Evolutionary conservation across 768 basidiomycete genomes (phyloP).

Genomic region (Strobilomyces confusus): DNA sequence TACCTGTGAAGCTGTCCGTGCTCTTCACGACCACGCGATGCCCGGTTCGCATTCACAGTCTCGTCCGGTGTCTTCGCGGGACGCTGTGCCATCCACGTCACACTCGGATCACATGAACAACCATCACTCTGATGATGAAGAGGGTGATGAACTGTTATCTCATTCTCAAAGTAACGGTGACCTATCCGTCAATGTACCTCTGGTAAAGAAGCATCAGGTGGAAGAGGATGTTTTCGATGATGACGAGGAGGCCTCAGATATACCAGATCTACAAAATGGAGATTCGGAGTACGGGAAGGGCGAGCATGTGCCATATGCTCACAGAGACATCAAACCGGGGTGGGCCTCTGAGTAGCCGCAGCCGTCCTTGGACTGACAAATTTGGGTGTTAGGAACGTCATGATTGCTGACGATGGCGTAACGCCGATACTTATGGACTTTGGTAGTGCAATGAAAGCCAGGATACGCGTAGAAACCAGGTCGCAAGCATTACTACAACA

Average conservation of each 20-base stretch:
- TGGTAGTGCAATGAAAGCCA: constrained; percentile 85
- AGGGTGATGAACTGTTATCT: constrained; percentile 69
- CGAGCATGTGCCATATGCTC: constrained; percentile 85
- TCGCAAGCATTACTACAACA: constrained; percentile 89
- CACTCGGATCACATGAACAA: constrained; percentile 14
- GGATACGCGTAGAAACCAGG: constrained; percentile 76
- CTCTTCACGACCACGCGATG: constrained; percentile 82
- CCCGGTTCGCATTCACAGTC: constrained; percentile 22
- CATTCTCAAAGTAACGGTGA: constrained; percentile 66
- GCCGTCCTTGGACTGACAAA: constrained; percentile 3
- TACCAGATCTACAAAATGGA: constrained; percentile 39
- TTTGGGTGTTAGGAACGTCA: constrained; percentile 68
- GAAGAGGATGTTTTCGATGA: constrained; percentile 72
- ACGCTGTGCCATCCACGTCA: constrained; percentile 21
- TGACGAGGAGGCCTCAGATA: constrained; percentile 51
- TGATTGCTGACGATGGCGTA: constrained; percentile 87
- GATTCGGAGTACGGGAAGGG: constrained; percentile 34
- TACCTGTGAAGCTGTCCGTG: constrained; percentile 88
- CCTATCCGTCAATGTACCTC: constrained; percentile 47
- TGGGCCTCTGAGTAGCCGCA: constrained; percentile 36
- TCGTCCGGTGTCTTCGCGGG: constrained; percentile 16
- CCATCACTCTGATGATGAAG: constrained; percentile 47
- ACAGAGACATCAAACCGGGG: constrained; percentile 96
- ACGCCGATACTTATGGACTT: constrained; percentile 97
- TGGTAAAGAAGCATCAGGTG: constrained; percentile 55